Conservation (phyloP, 441 rosid genomes). For the Viola pubescens region DNA sequence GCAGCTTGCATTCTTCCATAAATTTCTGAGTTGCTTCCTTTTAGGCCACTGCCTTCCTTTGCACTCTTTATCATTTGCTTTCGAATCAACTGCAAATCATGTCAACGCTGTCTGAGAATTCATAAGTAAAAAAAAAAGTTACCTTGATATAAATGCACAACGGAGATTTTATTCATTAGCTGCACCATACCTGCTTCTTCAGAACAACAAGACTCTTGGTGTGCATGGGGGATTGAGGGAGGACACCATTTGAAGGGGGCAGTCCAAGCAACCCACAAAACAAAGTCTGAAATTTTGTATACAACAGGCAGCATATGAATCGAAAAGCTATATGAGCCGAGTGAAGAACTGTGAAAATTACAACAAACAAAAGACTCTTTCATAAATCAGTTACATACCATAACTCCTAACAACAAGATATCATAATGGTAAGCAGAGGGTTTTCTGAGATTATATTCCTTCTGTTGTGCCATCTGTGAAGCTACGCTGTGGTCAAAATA, state of each 20-base stretch:
- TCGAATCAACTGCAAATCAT: slow-evolving; percentile 48
- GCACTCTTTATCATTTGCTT: slow-evolving; percentile 76
- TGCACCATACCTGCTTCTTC: slow-evolving; percentile 54
- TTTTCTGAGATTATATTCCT: slow-evolving; percentile 74
- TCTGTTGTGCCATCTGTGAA: slow-evolving; percentile 84
- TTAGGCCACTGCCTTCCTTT: slow-evolving; percentile 51
- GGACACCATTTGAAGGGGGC: slow-evolving; percentile 87
- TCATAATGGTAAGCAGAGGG: slow-evolving; percentile 88
- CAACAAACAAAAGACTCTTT: background rate
- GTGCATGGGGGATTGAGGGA: slow-evolving; percentile 93
- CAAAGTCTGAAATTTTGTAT: slow-evolving; percentile 41
- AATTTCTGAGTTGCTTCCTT: slow-evolving; percentile 59
- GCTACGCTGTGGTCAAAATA: slow-evolving; percentile 90
- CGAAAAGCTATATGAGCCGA: background rate
- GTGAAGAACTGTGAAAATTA: slow-evolving; percentile 1
- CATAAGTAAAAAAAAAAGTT: background rate
- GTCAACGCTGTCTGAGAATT: slow-evolving; percentile 6
- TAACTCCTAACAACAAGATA: slow-evolving; percentile 53
- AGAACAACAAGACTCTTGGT: slow-evolving; percentile 81
- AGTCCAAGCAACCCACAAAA: slow-evolving; percentile 78
- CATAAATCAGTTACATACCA: slow-evolving; percentile 32
- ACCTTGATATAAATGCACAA: background rate
- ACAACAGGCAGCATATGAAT: slow-evolving; percentile 10
- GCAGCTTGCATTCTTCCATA: slow-evolving; percentile 77
- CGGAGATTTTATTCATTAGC: background rate